Evolutionary conservation across 75 land plant genomes (phyloP).

Genomic region (Cunninghamia lanceolata): DNA sequence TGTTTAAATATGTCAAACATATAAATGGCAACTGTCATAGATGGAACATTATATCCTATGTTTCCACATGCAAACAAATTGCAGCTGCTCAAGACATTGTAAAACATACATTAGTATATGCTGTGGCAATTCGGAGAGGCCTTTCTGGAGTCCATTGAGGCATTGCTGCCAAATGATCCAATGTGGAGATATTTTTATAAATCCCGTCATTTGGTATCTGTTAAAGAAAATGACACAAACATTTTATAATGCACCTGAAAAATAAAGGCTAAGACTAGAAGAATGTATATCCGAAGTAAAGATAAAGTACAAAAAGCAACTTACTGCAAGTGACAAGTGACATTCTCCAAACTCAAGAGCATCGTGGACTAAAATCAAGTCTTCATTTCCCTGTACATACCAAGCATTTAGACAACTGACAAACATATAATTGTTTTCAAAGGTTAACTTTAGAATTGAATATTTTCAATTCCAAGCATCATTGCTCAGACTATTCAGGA

Average conservation of each 20-base stretch:
- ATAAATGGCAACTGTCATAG: background rate
- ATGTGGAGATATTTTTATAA: constrained; percentile 75
- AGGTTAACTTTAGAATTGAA: background rate
- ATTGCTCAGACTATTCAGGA: background rate
- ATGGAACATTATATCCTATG: background rate
- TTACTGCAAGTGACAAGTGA: constrained; percentile 77
- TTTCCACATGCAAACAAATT: background rate
- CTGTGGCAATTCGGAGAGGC: constrained; percentile 88
- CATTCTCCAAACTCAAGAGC: constrained; percentile 83
- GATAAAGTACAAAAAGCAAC: constrained; percentile 11
- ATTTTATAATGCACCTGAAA: background rate
- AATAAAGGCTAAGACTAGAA: background rate
- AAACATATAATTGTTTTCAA: background rate
- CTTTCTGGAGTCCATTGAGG: constrained; percentile 79
- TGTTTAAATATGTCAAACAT: constrained; percentile 2
- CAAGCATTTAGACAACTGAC: constrained; percentile 1
- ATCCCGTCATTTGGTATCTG: constrained; percentile 93
- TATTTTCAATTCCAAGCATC: background rate
- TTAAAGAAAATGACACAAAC: background rate
- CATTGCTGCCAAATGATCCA: constrained; percentile 75
- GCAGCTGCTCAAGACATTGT: background rate
- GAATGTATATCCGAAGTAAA: background rate
- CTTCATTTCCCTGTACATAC: constrained; percentile 68
- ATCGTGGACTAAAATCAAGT: constrained; percentile 79
- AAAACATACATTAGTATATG: constrained; percentile 70